Evolutionary conservation across 2,329 filamentous ascomycete species (phyloP), one percentile per base, ranked within the genome.

Genomic region (Penicillium thymicola): DNA sequence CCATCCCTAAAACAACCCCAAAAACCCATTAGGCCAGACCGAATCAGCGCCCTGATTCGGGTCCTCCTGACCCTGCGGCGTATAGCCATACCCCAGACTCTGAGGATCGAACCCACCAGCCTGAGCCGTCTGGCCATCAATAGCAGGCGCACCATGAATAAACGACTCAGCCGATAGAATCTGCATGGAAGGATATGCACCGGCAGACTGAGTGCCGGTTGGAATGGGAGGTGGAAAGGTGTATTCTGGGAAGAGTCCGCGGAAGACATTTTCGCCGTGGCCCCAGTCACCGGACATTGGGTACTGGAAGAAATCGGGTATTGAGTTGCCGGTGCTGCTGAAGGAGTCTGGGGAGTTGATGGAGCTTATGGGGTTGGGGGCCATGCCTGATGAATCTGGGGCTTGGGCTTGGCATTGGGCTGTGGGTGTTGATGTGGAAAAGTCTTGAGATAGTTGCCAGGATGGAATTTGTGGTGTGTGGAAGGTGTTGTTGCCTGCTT

Each of bases 281-380:
- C 87, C 89, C 91, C 91, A 96, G 69, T 97, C 92, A 18, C 96
- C 81, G 8, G 89, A 91, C 83, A 96, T 91, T 0, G 92, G 92
- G 80, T 96, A 85, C 71, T 92, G 88, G 85, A 93, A 97, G 34
- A 97, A 75, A 72, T 96, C 92, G 62, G 69, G 67, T 44, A 70
- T 63, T 16, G 57, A 8, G 38, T 54, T 57, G 28, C 32, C 43
- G 23, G 36, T 38, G 48, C 57, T 59, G 56, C 32, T 63, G 65
- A 59, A 72, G 65, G 66, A 71, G 64, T 64, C 60, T 36, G 65
- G 67, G 21, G 65, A 65, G 43, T 62, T 54, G 28, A 51, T 60
- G 36, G 59, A 54, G 18, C 59, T 51, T 16, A 55, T 16, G 59
- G 30, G 18, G 36, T 43, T 21, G 55, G 56, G 25, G 51, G 36